A percentile compares a stretch with the other conserved stretches of the same genome.
phyloP scores from a whole-genome alignment of 371 early-diverging fungal genomes.

The Mortierella sp. region DNA sequence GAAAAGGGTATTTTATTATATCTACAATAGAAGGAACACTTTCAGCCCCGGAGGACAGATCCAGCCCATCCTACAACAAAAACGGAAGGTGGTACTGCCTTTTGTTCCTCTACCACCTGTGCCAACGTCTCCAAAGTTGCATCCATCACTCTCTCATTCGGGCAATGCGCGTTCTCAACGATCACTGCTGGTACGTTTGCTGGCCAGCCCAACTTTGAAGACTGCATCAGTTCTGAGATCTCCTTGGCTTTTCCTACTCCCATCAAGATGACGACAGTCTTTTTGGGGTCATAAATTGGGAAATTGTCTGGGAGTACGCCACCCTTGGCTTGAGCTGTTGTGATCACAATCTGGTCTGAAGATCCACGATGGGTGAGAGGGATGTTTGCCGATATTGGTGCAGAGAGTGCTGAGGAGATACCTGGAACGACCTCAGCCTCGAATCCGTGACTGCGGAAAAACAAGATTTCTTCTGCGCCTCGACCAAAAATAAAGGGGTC shows the following conservation, averaged over 20 bases:
- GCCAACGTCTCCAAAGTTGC: conserved; percentile 69
- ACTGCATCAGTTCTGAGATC: conserved; percentile 66
- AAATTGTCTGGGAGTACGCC: conserved; percentile 79
- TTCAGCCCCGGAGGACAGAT: not conserved
- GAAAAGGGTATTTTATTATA: too few relatives aligned
- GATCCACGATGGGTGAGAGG: conserved; percentile 87
- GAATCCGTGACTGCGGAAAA: conserved; percentile 77
- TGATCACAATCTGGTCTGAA: conserved; percentile 85
- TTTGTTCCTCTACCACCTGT: conserved; percentile 60
- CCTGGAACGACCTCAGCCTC: conserved; percentile 84
- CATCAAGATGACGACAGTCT: conserved; percentile 89
- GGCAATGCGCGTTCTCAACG: conserved; percentile 78
- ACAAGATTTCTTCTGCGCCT: conserved; percentile 89
- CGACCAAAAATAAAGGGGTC: conserved; percentile 95
- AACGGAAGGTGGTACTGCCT: conserved; percentile 78
- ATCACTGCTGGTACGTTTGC: conserved; percentile 69
- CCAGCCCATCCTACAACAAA: conserved; percentile 71
- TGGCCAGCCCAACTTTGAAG: conserved; percentile 69
- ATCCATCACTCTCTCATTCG: conserved; percentile 69
- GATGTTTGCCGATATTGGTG: conserved; percentile 76
- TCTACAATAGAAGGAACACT: too few relatives aligned
- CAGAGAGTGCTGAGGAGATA: conserved; percentile 82
- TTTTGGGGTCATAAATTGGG: conserved; percentile 70
- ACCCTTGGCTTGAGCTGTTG: conserved; percentile 82
- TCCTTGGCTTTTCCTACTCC: conserved; percentile 79